Evolutionary conservation across 768 basidiomycete genomes (phyloP).

Genomic region (Agaricus blazei): DNA sequence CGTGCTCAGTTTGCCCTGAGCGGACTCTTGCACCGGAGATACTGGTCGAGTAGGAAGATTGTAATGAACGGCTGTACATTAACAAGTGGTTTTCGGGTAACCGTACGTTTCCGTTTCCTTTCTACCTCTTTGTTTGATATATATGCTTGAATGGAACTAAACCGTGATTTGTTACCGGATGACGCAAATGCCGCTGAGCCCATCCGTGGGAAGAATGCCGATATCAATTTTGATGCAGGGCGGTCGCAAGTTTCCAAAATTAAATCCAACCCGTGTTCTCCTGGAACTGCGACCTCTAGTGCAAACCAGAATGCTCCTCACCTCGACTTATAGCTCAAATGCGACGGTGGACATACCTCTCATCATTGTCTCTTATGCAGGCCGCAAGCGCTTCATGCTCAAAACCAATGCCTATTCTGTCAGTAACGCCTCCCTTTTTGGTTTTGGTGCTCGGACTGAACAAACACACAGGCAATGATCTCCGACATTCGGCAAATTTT

Average conservation of each 20-base stretch:
- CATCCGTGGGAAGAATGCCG: neutral
- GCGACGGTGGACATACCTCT: neutral
- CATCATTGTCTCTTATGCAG: constrained; percentile 6
- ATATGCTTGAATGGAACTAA: too few relatives aligned
- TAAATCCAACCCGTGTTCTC: neutral
- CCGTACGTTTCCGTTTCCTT: too few relatives aligned
- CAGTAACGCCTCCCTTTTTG: neutral
- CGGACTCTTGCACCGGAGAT: neutral
- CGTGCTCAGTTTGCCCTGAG: constrained; percentile 57
- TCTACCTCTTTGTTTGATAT: too few relatives aligned
- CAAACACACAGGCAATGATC: constrained; percentile 18
- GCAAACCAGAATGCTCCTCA: neutral
- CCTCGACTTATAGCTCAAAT: constrained; percentile 4
- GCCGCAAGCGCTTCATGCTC: constrained; percentile 2
- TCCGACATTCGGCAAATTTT: constrained; percentile 14
- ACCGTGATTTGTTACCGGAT: too few relatives aligned
- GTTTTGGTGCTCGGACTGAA: neutral
- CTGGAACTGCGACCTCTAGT: neutral
- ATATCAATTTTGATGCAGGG: neutral
- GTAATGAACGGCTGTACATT: neutral
- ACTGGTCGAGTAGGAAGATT: neutral
- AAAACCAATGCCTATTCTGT: constrained; percentile 1
- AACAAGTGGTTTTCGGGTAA: neutral
- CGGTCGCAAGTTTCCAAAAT: neutral
- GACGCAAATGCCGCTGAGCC: too few relatives aligned